Base-by-base conservation (phyloP, 306 rosid genomes). In the Sesbania bispinosa region DNA sequence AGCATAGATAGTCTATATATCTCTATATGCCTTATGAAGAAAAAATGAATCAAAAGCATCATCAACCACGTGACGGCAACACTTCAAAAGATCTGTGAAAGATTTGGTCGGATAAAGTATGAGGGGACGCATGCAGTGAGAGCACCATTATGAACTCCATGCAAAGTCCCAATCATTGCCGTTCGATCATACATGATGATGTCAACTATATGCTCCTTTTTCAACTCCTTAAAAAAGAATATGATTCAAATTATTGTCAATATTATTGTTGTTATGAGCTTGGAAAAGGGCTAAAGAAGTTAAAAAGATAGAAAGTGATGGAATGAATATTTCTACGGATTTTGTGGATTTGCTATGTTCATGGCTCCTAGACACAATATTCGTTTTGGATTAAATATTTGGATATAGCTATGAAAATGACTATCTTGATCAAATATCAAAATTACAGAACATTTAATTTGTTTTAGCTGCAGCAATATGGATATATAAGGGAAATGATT, bases 61-160 rank as follows among this genome's bases (percentile, higher is more conserved):
- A 53, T 53, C 11, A 33, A 33, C 11, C 71, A 67, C 66, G 83
- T 74, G 83, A 79, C 0, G 21, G 32, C 8, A 66, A 80, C 39
- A 36, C 62, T 67, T 54, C 15, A 29, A 18, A 46, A 74, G 76
- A 68, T 69, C 15, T 51, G 38, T 1, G 16, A 61, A 66, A 74
- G 83, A 80, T 74, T 68, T 74, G 67, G 83, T 74, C 38, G 50
- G 54, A 59, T 15, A 41, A 57, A 72, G 69, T 72, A 15, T 54
- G 74, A 65, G 27, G 57, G 66, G 60, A 75, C 48, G 58, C 58
- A 24, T 20, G 64, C 27, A 24, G 51, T 45, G 61, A 58, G 19
- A 32, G 23, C 62, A 7, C 71, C 16, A 33, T 27, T 9, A 35
- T 46, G 3, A 52, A 65, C 68, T 35, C 59, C 61, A 39, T 29